These are phyloP conservation scores for Suillus spraguei DNA, from an alignment of 768 basidiomycete species.

Conservation along the genomic window DNA sequence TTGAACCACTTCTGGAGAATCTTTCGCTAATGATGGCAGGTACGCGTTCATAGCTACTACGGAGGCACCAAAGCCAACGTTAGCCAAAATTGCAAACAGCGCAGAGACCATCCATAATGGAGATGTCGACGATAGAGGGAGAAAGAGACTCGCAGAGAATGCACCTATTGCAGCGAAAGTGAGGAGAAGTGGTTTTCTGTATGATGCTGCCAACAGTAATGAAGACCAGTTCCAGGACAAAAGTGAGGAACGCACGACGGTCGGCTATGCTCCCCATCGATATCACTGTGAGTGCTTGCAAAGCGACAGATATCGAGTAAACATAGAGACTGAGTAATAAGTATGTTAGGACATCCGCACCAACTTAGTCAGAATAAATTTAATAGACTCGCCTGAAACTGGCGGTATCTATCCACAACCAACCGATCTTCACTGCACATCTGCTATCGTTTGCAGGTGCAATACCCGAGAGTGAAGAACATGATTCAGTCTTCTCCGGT, in stretches of 20 bases:
- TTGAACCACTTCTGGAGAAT: constrained; percentile 58
- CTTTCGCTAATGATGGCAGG: constrained; percentile 71
- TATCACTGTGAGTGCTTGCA: constrained; percentile 94
- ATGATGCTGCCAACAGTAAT: constrained; percentile 45
- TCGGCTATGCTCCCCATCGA: constrained; percentile 94
- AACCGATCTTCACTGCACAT: constrained; percentile 82
- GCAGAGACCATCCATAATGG: constrained; percentile 70
- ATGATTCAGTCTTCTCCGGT: constrained; percentile 68
- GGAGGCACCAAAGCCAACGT: constrained; percentile 85
- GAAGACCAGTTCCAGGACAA: not conserved
- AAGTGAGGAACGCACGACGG: constrained; percentile 58
- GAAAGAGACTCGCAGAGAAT: constrained; percentile 65
- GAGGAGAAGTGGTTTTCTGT: constrained; percentile 79
- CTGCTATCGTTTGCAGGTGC: constrained; percentile 38
- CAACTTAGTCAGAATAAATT: not conserved
- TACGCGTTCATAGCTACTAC: constrained; percentile 92
- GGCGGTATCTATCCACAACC: constrained; percentile 88
- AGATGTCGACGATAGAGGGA: constrained; percentile 72
- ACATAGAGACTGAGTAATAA: constrained; percentile 82
- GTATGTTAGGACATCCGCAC: constrained; percentile 3
- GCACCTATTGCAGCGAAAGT: constrained; percentile 76
- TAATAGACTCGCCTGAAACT: constrained; percentile 72
- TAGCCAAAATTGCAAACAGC: constrained; percentile 73
- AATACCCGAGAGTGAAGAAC: constrained; percentile 33
- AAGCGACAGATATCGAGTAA: constrained; percentile 83